Evolutionary conservation across 352 stramenopile genomes (phyloP).

Genomic region (Aphanomyces cochlioides): DNA sequence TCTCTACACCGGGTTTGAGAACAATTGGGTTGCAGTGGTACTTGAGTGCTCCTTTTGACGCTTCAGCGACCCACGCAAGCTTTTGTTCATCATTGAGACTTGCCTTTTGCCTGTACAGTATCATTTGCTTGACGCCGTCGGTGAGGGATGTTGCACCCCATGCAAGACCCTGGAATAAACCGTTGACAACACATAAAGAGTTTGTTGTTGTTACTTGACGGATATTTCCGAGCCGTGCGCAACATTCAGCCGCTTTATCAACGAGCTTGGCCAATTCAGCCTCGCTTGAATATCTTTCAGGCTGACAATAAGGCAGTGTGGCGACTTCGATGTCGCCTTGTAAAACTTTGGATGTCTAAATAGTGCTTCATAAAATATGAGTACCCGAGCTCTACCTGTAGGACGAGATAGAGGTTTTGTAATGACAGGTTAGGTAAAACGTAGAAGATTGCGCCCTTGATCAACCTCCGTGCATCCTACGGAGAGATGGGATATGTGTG

Average conservation of each 20-base stretch:
- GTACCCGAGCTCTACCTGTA: conserved; percentile 42
- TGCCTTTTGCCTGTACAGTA: conserved; percentile 54
- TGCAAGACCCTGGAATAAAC: conserved; percentile 36
- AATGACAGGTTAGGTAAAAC: conserved; percentile 45
- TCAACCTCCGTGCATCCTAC: not conserved
- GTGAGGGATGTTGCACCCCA: conserved; percentile 54
- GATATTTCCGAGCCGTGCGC: conserved; percentile 40
- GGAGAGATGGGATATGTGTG: not conserved
- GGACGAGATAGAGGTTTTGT: conserved; percentile 53
- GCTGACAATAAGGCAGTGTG: conserved; percentile 48
- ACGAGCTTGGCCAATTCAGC: conserved; percentile 55
- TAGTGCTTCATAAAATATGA: not conserved
- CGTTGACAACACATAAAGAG: conserved; percentile 33
- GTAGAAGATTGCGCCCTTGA: conserved; percentile 48
- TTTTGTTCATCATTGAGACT: conserved; percentile 60
- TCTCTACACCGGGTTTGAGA: conserved; percentile 35
- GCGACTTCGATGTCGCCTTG: conserved; percentile 35
- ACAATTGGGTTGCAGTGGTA: conserved; percentile 3
- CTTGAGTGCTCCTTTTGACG: conserved; percentile 39
- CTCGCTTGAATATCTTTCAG: conserved; percentile 50
- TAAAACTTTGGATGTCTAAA: conserved; percentile 44
- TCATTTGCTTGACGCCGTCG: conserved; percentile 52
- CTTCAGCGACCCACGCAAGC: conserved; percentile 50
- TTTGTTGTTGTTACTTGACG: conserved; percentile 30
- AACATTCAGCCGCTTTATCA: conserved; percentile 48